phyloP scores from a whole-genome alignment of 371 early-diverging fungal species.

The Rhizopus arrhizus region DNA sequence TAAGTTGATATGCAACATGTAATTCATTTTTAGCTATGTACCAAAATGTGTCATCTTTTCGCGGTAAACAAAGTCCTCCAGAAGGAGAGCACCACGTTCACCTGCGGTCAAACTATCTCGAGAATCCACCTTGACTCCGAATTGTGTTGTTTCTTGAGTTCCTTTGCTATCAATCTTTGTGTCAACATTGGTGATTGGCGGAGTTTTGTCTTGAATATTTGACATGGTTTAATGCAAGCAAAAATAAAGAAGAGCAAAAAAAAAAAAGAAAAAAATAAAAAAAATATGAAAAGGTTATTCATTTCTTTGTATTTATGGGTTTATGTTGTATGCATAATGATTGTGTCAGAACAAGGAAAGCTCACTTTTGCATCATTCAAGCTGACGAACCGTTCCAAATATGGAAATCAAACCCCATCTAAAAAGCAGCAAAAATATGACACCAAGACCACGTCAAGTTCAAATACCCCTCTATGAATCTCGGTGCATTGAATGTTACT shows the following conservation, averaged over 20 bases:
- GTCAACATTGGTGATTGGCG: not conserved
- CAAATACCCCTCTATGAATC: not conserved
- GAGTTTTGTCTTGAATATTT: too few relatives aligned
- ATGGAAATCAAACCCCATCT: not conserved
- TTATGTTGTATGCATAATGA: not conserved
- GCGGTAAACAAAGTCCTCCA: conserved; percentile 53
- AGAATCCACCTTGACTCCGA: conserved; percentile 33
- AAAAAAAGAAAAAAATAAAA: not conserved
- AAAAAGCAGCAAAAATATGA: not conserved
- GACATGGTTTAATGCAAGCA: too few relatives aligned
- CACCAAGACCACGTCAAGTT: not conserved
- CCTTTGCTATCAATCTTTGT: conserved; percentile 12
- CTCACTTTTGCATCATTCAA: not conserved
- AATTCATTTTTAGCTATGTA: too few relatives aligned
- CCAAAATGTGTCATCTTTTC: conserved; percentile 61
- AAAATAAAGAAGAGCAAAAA: too few relatives aligned
- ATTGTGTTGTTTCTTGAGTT: conserved; percentile 29
- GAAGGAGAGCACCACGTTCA: conserved; percentile 47
- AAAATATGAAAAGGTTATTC: too few relatives aligned
- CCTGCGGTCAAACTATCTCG: conserved; percentile 44
- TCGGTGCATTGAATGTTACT: too few relatives aligned
- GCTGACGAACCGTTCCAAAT: not conserved
- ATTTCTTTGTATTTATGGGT: not conserved
- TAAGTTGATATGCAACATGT: too few relatives aligned
- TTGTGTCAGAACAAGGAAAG: not conserved